Percentiles rank a stretch among this genome's conserved stretches.
These are phyloP conservation scores for Termitomyces bulborhizus DNA, from an alignment of 768 basidiomycete genomes.

Conservation along the genomic window DNA sequence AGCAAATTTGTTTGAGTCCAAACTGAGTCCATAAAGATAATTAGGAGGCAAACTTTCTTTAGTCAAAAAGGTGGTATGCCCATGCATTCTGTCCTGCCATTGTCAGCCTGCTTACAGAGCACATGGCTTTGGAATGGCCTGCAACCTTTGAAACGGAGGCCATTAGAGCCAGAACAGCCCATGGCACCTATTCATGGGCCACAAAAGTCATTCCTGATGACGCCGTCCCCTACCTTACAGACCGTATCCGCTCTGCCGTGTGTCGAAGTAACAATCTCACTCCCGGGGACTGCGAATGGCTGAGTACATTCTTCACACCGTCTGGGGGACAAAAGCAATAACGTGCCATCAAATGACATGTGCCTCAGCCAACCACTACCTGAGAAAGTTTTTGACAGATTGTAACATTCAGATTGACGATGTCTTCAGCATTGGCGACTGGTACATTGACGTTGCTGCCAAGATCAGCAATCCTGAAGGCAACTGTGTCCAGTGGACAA, in stretches of 20 bases:
- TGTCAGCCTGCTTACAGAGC: neutral
- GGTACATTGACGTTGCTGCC: slow-evolving; percentile 19
- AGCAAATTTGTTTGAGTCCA: too few relatives aligned
- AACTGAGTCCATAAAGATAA: too few relatives aligned
- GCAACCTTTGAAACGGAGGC: slow-evolving; percentile 15
- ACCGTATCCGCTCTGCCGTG: too few relatives aligned
- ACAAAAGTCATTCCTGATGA: slow-evolving; percentile 13
- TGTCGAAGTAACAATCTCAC: too few relatives aligned
- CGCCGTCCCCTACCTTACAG: neutral
- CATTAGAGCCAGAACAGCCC: slow-evolving; percentile 14
- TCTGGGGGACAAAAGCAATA: slow-evolving; percentile 20
- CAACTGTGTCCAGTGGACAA: slow-evolving; percentile 14
- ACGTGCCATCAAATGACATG: slow-evolving; percentile 5
- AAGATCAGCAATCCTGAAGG: slow-evolving; percentile 10
- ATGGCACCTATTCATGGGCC: slow-evolving; percentile 13
- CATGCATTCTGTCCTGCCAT: slow-evolving; percentile 20
- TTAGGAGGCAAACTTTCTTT: too few relatives aligned
- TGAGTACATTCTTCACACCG: slow-evolving; percentile 14
- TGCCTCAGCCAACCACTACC: neutral
- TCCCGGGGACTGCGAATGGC: too few relatives aligned
- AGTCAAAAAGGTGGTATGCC: too few relatives aligned
- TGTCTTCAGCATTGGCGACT: neutral
- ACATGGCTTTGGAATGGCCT: slow-evolving; percentile 18
- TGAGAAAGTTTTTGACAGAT: neutral
- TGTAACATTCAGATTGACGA: neutral